Evolutionary conservation across 2,329 filamentous ascomycete genomes (phyloP).

Genomic region (Zasmidium cellare): DNA sequence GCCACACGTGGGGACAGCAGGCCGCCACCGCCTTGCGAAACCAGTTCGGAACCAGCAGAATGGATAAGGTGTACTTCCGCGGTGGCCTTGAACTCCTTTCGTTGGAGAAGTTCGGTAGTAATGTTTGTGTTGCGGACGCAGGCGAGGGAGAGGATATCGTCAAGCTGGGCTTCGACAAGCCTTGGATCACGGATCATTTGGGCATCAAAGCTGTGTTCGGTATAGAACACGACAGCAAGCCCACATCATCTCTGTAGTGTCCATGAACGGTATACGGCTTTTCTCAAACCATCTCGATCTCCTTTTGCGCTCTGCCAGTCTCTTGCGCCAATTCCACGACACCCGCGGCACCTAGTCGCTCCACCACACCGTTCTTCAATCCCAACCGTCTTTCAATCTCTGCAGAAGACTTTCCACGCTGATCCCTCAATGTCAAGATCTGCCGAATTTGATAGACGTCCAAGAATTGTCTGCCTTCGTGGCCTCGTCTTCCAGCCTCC

Average conservation of each 20-base stretch:
- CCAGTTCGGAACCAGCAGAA: slow-evolving; percentile 51
- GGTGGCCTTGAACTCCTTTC: slow-evolving; percentile 36
- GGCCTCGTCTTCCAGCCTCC: slow-evolving; percentile 42
- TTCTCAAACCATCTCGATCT: slow-evolving; percentile 32
- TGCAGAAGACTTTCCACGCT: slow-evolving; percentile 25
- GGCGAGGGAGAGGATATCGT: slow-evolving; percentile 31
- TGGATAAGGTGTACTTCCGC: slow-evolving; percentile 56
- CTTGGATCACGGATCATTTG: slow-evolving; percentile 55
- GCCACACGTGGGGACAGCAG: slow-evolving; percentile 62
- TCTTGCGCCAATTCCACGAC: slow-evolving; percentile 33
- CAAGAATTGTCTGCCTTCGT: slow-evolving; percentile 45
- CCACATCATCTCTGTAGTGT: not conserved
- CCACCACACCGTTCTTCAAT: slow-evolving; percentile 36
- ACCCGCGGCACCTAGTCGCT: slow-evolving; percentile 31
- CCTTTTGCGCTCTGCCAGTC: slow-evolving; percentile 31
- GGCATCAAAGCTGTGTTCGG: slow-evolving; percentile 41
- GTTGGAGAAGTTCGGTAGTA: slow-evolving; percentile 53
- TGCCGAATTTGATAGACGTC: slow-evolving; percentile 45
- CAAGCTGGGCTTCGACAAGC: slow-evolving; percentile 38
- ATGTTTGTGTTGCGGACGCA: slow-evolving; percentile 45
- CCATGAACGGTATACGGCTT: not conserved
- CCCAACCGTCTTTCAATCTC: slow-evolving; percentile 37
- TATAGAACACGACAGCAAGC: not conserved
- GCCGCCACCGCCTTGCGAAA: slow-evolving; percentile 41
- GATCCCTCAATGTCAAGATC: slow-evolving; percentile 34